Base-by-base conservation (phyloP, 2,329 filamentous ascomycete genomes). In the Aspergillus carbonarius region DNA sequence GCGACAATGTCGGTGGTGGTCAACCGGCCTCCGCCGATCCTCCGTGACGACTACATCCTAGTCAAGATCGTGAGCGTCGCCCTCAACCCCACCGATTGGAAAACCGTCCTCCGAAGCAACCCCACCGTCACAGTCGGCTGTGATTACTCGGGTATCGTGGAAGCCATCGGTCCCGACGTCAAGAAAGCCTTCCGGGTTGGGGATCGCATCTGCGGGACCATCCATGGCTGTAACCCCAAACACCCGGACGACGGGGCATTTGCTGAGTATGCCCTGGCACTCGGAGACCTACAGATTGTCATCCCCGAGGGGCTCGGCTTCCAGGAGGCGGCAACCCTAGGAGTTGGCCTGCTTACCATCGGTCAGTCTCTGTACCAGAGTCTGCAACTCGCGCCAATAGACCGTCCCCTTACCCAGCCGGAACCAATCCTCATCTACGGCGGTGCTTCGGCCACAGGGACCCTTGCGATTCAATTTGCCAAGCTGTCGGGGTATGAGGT, bases 291-390 rank as follows among this genome's bases (percentile, higher is more conserved):
- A 1, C 72, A 77, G 53, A 71, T 80, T 34, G 75, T 75, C 37
- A 72, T 85, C 15, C 78, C 81, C 0, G 76, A 82, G 10, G 72
- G 71, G 49, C 59, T 85, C 51, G 78, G 72, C 34, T 80, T 81
- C 62, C 78, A 83, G 62, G 80, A 83, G 23, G 83, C 81, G 0
- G 73, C 80, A 1, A 84, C 82, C 0, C 67, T 85, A 1, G 80
- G 81, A 1, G 75, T 82, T 0, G 83, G 81, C 3, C 71, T 85
- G 42, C 74, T 72, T 2, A 85, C 83, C 2, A 77, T 82, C 7
- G 82, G 77, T 0, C 82, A 84, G 63, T 69, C 63, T 1, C 60
- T 78, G 18, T 77, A 74, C 57, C 72, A 76, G 57, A 65, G 55
- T 39, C 46, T 72, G 50, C 55, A 63, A 23, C 63, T 75, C 4